Evolutionary conservation across 1,139 yeast species (phyloP), one percentile per base, ranked within the genome.

Genomic region (Candida sojae): DNA sequence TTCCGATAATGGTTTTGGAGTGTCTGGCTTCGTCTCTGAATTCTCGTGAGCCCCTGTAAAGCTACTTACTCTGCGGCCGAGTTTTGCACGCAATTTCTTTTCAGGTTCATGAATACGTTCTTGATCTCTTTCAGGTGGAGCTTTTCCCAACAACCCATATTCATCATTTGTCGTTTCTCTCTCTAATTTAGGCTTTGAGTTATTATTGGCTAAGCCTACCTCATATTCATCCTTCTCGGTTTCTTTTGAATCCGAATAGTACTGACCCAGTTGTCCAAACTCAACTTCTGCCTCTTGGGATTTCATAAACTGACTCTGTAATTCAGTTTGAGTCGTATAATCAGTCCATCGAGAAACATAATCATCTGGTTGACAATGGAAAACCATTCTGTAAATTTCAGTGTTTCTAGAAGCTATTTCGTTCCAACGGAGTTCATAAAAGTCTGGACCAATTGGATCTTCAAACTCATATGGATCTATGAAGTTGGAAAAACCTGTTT

Each of bases 351-450:
- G 80, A 23, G 77, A 75, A 11, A 93, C 98, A 12, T 80, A 75
- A 62, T 93, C 90, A 65, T 95, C 99, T 0, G 99, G 99, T 63
- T 93, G 98, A 54, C 91, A 84, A 55, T 92, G 93, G 77, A 95
- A 95, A 2, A 93, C 90, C 66, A 86, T 76, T 52, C 97, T 77
- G 69, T 80, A 95, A 6, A 93, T 71, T 51, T 82, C 78, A 0
- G 98, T 91, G 61, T 95, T 95, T 57, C 92, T 78, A 50, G 87
- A 73, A 0, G 99, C 98, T 61, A 82, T 83, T 9, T 88, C 86
- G 59, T 77, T 81, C 97, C 97, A 93, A n/a, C 86, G 67, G 56
- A 90, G 96, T 58, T 88, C 93, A 61, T 84, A 89, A 62, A 95
- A 93, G 4, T 80, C 81, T 9, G 81, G 86, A 51, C 79, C 81